Conservation (phyloP, 2,329 filamentous ascomycete genomes). For the Penicillium sp. region DNA sequence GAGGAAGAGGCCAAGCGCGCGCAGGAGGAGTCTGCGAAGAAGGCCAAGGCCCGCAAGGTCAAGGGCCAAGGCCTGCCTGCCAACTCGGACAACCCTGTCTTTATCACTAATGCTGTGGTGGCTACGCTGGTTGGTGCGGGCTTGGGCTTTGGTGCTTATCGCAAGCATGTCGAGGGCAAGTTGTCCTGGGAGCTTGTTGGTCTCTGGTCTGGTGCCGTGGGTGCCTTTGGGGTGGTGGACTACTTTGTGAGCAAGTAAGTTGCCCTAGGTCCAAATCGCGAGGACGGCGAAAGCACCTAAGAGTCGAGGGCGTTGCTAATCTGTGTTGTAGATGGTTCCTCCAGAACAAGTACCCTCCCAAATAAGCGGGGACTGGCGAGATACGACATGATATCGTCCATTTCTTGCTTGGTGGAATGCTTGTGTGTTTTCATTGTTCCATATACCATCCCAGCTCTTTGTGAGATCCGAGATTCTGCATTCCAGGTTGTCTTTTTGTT, state of each 20-base stretch:
- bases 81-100: slow-evolving; percentile 53
- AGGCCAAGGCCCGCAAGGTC: slow-evolving; percentile 35
- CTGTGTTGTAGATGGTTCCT: slow-evolving; percentile 49
- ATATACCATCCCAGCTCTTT: slow-evolving; percentile 35
- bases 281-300: background rate
- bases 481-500: slow-evolving; percentile 5
- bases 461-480: slow-evolving; percentile 19
- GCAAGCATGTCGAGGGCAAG: slow-evolving; percentile 50
- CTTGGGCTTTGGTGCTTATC: slow-evolving; percentile 53
- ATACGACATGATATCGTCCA: background rate
- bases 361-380: slow-evolving; percentile 36
- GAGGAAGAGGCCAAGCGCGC: slow-evolving; percentile 30
- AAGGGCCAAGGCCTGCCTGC: slow-evolving; percentile 42
- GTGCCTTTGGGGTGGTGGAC: slow-evolving; percentile 50
- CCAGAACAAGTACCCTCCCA: slow-evolving; percentile 55
- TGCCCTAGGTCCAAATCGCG: background rate
- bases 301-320: slow-evolving; percentile 20
- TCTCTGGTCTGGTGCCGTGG: slow-evolving; percentile 48
- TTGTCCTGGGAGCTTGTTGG: slow-evolving; percentile 53
- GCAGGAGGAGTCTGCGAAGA: slow-evolving; percentile 33
- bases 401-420: slow-evolving; percentile 2
- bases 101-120: slow-evolving; percentile 51
- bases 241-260: slow-evolving; percentile 56
- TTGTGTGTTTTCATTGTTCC: slow-evolving; percentile 17
- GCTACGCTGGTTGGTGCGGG: slow-evolving; percentile 46